Percentiles rank a stretch among this genome's conserved stretches.
Evolutionary conservation across 2,329 filamentous ascomycete genomes (phyloP).

Genomic region (Colletotrichum scovillei): DNA sequence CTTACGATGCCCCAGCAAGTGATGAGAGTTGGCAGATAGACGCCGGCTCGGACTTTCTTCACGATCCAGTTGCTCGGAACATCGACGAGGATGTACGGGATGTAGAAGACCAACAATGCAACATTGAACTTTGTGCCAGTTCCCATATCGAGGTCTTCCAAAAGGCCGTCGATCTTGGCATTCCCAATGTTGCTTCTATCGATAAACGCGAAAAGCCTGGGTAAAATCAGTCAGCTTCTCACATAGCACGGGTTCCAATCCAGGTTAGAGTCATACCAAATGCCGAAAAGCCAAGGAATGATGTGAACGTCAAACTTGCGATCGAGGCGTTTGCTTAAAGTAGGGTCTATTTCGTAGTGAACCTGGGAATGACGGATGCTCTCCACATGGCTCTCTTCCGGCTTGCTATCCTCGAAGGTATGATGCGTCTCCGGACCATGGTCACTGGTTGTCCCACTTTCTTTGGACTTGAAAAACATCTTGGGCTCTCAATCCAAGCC

Average conservation of each 20-base stretch:
- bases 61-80: neutral
- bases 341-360: neutral
- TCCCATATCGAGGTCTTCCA: neutral
- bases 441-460: too few relatives aligned
- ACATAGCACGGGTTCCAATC: neutral
- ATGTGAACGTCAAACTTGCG: neutral
- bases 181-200: neutral
- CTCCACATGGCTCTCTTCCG: neutral
- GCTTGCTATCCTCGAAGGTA: neutral
- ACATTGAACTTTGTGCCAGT: neutral
- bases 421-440: neutral
- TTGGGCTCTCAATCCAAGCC: neutral
- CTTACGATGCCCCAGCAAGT: neutral
- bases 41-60: neutral
- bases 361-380: neutral
- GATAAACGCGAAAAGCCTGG: neutral
- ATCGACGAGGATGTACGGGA: neutral
- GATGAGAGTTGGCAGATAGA: neutral
- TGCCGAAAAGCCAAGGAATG: neutral
- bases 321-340: neutral
- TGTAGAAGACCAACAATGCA: neutral
- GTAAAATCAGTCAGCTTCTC: neutral
- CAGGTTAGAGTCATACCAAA: neutral
- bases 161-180: neutral
- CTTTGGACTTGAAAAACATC: neutral